Base-by-base conservation (phyloP, 2,329 filamentous ascomycete species). In the Xylaria sp. region DNA sequence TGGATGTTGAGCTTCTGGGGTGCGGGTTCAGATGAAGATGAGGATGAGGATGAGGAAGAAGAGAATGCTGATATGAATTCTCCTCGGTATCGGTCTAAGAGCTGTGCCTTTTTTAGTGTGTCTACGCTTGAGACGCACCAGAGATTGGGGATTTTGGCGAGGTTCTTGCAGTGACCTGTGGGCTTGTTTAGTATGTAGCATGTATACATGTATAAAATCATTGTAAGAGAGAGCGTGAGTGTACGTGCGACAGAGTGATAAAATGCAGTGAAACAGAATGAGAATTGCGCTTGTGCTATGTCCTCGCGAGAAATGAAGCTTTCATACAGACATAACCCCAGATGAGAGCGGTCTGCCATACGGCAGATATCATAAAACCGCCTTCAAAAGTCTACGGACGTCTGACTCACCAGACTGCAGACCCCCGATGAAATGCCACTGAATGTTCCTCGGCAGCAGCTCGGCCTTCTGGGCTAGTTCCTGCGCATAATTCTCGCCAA, bases 371-470 rank as follows among this genome's bases (percentile, higher is more conserved):
- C 41, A n/a, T 20, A 10, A 7, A 4, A 9, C 9, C 15, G 25
- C 12, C 37, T 20, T 15, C n/a, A 7, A 55, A 65, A 18, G 3
- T 28, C n/a, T n/a, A 13, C 13, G 37, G 50, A 60, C 37, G 12
- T 34, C 18, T 28, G 63, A 76, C 82, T 71, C 80, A 88, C 87
- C 84, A 15, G 92, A 94, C 82, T 99, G 96, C 48, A 99, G 83
- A 0, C 92, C 94, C 48, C 96, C 96, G 79, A 98, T 99, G 81
- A 98, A 98, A 81, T 99, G 96, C 96, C 96, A 99, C 76, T 87
- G 87, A 73, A 99, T 92, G 41, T 86, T 87, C 54, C 83, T 82
- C 0, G 96, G 95, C 12, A 99, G 87, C 23, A 97, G 79, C 44
- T 88, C 87, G 1, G 94, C 91, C 81, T 99, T 99, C 79, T 97